Evolutionary conservation across 1,284 basidiomycete genomes (phyloP).

Genomic region (Ustilago esculenta): DNA sequence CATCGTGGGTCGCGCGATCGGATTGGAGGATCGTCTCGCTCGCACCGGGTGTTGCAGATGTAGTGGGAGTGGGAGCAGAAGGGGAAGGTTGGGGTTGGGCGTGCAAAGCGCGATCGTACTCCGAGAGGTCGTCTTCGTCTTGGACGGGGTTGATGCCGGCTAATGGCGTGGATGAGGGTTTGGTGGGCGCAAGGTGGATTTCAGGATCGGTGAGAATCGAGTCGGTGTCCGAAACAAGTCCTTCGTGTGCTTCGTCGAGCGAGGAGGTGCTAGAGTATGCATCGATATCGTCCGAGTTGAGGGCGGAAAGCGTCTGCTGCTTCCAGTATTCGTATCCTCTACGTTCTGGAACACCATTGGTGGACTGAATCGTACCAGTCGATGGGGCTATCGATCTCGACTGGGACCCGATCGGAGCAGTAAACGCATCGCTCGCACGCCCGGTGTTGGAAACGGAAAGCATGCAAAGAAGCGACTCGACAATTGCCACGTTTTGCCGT

Average conservation of each 20-base stretch:
- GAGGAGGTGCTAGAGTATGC: background rate
- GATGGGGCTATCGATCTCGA: background rate
- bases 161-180: constrained; percentile 1
- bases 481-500: constrained; percentile 21
- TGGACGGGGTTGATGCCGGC: constrained; percentile 9
- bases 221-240: constrained; percentile 15
- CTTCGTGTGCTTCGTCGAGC: constrained; percentile 8
- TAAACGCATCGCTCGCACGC: constrained; percentile 8
- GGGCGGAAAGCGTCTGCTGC: constrained; percentile 12
- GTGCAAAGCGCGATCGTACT: constrained; percentile 33
- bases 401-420: constrained; percentile 6
- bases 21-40: constrained; percentile 48
- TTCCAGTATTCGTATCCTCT: constrained; percentile 23
- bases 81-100: no score
- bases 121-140: constrained; percentile 13
- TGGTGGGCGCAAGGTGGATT: constrained; percentile 9
- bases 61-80: background rate
- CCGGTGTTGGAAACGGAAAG: constrained; percentile 2
- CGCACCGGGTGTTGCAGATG: background rate
- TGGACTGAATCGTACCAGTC: no score
- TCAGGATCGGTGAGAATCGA: constrained; percentile 42
- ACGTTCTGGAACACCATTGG: no score
- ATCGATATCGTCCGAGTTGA: constrained; percentile 12
- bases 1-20: constrained; percentile 58
- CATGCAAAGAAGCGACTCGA: constrained; percentile 20